These are phyloP conservation scores for Fraxinus velutina DNA, from an alignment of 305 asterid genomes.

Conservation along the genomic window DNA sequence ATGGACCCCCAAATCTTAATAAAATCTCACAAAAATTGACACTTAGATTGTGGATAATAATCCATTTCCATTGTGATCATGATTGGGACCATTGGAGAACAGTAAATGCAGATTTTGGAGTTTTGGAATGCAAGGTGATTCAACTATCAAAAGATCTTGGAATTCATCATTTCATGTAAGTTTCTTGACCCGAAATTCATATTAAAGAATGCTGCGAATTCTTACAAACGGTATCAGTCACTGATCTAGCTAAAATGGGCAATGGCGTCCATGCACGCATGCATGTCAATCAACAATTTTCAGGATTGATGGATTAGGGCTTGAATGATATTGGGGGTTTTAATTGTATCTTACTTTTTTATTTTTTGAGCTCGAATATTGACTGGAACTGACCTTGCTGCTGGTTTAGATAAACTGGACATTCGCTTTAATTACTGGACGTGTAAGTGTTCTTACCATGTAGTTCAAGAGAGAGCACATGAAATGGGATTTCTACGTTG, in stretches of 20 bases:
- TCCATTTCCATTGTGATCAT: too few relatives aligned
- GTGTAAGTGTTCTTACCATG: not conserved
- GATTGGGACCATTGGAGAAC: too few relatives aligned
- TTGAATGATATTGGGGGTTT: constrained; percentile 3
- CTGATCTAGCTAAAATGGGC: constrained; percentile 98
- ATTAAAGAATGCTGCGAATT: not conserved
- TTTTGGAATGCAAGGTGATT: too few relatives aligned
- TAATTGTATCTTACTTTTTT: constrained; percentile 5
- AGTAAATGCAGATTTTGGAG: too few relatives aligned
- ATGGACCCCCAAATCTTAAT: too few relatives aligned
- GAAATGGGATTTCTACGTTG: not conserved
- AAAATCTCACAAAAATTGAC: too few relatives aligned
- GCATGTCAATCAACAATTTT: constrained; percentile 5
- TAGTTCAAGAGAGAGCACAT: not conserved
- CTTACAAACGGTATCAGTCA: constrained; percentile 52
- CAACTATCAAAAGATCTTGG: too few relatives aligned
- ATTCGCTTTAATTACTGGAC: not conserved
- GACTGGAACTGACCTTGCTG: not conserved
- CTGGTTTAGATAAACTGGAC: constrained; percentile 8
- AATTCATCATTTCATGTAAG: too few relatives aligned
- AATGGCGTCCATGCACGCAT: constrained; percentile 58
- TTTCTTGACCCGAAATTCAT: too few relatives aligned
- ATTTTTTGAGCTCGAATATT: constrained; percentile 9
- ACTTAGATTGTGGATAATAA: too few relatives aligned
- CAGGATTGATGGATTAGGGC: constrained; percentile 9